Base-by-base conservation (phyloP, 2,329 filamentous ascomycete species). In the Endocalyx cinctus region DNA sequence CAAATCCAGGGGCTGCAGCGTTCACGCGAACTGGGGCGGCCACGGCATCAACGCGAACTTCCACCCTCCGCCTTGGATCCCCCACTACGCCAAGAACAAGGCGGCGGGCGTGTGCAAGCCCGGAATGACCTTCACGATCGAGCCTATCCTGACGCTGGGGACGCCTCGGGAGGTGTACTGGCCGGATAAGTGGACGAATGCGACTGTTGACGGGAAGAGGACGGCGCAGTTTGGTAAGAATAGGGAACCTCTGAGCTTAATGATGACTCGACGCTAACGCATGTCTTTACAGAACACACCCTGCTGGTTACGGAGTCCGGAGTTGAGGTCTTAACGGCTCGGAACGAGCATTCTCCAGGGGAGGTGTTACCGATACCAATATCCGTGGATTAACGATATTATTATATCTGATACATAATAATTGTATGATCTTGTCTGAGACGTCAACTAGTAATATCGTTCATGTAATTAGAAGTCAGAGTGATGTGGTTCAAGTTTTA, bases 171-270 rank as follows among this genome's bases (percentile, higher is more conserved):
- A 96, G 57, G 85, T 89, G 57, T 95, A 87, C 1, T 97, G 90
- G 90, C 90, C 90, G 1, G 90, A 97, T 57, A 86, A 96, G 67
- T 97, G 90, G 90, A 97, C 90, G 1, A 94, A 87, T 61, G 84
- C 85, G 7, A 97, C 90, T 0, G 75, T 79, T 34, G 90, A 96
- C 58, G 90, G 90, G 33, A 84, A 82, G 59, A 69, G 78, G 56
- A 94, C 87, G 11, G 90, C 90, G 10, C 90, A 96, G 55, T 97
- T 97, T 54, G 83, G 82, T 86, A 63, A 57, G 77, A 60, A 34
- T 17, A 11, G 25, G n/a, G 14, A 6, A 7, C 17, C 18, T 8
- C 17, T n/a, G 8, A n/a, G 20, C 8, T 23, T 8, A n/a, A 23
- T 23, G 20, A 8, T 25, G 18, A 14, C 10, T 17, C 14, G 13